phyloP scores from a whole-genome alignment of 1,139 yeast genomes.

The Protomyces lactucae-debilis region DNA sequence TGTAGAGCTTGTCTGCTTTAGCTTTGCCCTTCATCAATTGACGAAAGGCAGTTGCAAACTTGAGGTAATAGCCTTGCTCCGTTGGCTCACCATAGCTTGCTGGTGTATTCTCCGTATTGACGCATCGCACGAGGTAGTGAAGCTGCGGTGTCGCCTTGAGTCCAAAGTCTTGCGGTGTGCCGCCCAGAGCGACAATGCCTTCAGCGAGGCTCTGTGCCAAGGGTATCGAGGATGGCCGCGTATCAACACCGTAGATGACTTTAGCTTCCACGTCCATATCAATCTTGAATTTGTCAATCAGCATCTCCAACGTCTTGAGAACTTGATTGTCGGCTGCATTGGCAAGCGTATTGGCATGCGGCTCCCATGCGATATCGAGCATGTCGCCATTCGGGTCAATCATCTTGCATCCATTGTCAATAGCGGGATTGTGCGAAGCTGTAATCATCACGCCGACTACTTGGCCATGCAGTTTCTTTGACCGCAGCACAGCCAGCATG shows the following conservation, averaged over 20 bases:
- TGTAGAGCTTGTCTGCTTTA: slow-evolving; percentile 37
- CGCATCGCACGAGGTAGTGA: slow-evolving; percentile 75
- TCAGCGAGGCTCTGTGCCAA: slow-evolving; percentile 61
- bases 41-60: slow-evolving; percentile 51
- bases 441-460: slow-evolving; percentile 84
- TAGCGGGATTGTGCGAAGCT: slow-evolving; percentile 94
- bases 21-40: slow-evolving; percentile 35
- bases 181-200: slow-evolving; percentile 53
- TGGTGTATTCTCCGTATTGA: slow-evolving; percentile 46
- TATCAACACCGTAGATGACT: slow-evolving; percentile 52
- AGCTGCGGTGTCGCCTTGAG: slow-evolving; percentile 88
- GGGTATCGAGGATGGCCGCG: slow-evolving; percentile 65
- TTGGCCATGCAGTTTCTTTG: slow-evolving; percentile 61
- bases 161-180: slow-evolving; percentile 56
- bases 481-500: slow-evolving; percentile 72
- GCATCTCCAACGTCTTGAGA: slow-evolving; percentile 38
- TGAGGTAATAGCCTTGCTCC: slow-evolving; percentile 66
- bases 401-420: slow-evolving; percentile 91
- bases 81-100: slow-evolving; percentile 56
- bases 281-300: slow-evolving; percentile 42
- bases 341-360: slow-evolving; percentile 72
- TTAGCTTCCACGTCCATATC: slow-evolving; percentile 42
- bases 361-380: slow-evolving; percentile 58
- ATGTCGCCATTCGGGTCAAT: slow-evolving; percentile 61
- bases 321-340: slow-evolving; percentile 49